These are phyloP conservation scores for Kwoniella heveanensis DNA, from an alignment of 768 basidiomycete species.

Conservation along the genomic window DNA sequence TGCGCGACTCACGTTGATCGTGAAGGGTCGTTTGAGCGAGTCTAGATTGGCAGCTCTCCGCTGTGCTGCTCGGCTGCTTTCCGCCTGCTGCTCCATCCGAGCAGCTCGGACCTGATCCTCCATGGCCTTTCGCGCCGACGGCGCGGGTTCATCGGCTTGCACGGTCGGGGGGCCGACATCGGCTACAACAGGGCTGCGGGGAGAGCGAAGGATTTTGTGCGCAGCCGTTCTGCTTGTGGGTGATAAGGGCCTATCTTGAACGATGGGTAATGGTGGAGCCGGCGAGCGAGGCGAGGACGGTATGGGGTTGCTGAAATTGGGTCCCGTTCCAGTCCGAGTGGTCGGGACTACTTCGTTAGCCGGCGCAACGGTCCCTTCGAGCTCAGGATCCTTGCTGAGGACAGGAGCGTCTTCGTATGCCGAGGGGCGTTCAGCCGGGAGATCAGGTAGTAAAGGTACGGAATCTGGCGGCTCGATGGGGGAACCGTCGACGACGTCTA, in stretches of 20 bases:
- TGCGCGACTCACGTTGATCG: conserved; percentile 18
- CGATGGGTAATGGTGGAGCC: too few relatives aligned
- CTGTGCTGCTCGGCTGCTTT: conserved; percentile 16
- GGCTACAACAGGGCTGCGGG: background rate
- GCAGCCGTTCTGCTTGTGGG: too few relatives aligned
- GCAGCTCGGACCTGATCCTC: background rate
- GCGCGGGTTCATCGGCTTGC: background rate
- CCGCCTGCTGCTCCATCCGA: conserved; percentile 4
- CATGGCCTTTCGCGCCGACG: background rate
- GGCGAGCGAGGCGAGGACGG: too few relatives aligned
- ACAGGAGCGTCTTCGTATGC: background rate
- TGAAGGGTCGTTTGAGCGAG: background rate
- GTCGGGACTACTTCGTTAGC: background rate
- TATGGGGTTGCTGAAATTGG: too few relatives aligned
- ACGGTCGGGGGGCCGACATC: background rate
- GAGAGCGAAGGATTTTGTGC: too few relatives aligned
- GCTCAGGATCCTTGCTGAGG: too few relatives aligned
- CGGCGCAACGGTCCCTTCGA: background rate
- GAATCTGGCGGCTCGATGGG: background rate
- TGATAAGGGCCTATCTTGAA: too few relatives aligned
- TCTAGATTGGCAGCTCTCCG: background rate
- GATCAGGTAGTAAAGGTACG: background rate
- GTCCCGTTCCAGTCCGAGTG: too few relatives aligned
- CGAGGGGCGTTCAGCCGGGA: background rate
- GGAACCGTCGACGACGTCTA: background rate